Conservation (phyloP, 768 basidiomycete genomes). For the Pleurotus pulmonarius region DNA sequence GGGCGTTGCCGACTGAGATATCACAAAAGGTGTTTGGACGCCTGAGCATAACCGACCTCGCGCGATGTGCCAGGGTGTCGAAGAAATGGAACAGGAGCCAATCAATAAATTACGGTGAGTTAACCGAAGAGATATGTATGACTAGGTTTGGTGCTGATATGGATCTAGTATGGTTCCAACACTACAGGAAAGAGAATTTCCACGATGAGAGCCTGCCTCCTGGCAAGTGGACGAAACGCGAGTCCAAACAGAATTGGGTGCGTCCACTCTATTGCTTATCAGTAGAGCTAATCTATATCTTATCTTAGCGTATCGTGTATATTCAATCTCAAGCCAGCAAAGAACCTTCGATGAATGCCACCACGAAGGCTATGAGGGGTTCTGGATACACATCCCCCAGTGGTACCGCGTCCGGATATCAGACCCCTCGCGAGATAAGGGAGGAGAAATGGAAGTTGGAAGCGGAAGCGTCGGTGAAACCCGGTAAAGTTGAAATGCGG, state of each 20-base stretch:
- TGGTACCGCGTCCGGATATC: slow-evolving; percentile 52
- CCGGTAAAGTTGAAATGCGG: slow-evolving; percentile 82
- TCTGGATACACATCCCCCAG: slow-evolving; percentile 49
- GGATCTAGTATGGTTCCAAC: slow-evolving; percentile 85
- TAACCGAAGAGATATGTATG: neutral
- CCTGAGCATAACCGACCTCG: slow-evolving; percentile 62
- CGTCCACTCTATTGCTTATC: slow-evolving; percentile 17
- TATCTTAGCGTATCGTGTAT: slow-evolving; percentile 48
- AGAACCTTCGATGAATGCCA: slow-evolving; percentile 28
- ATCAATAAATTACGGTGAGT: slow-evolving; percentile 84
- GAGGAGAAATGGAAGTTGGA: slow-evolving; percentile 73
- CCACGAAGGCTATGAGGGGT: slow-evolving; percentile 26
- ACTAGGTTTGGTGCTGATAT: neutral
- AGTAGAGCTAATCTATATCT: slow-evolving; percentile 10
- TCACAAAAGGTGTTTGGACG: slow-evolving; percentile 72
- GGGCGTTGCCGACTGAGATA: slow-evolving; percentile 73
- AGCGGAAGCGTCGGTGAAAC: slow-evolving; percentile 46
- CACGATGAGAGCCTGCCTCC: slow-evolving; percentile 74
- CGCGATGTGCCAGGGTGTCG: slow-evolving; percentile 75
- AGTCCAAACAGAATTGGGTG: slow-evolving; percentile 94
- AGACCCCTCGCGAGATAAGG: slow-evolving; percentile 73
- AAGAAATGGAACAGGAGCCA: slow-evolving; percentile 88
- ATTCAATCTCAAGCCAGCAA: slow-evolving; percentile 38
- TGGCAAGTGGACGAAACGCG: slow-evolving; percentile 89
- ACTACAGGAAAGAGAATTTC: slow-evolving; percentile 84